These are phyloP conservation scores for Lithohypha guttulata DNA, from an alignment of 2,329 filamentous ascomycete species.

Conservation along the genomic window DNA sequence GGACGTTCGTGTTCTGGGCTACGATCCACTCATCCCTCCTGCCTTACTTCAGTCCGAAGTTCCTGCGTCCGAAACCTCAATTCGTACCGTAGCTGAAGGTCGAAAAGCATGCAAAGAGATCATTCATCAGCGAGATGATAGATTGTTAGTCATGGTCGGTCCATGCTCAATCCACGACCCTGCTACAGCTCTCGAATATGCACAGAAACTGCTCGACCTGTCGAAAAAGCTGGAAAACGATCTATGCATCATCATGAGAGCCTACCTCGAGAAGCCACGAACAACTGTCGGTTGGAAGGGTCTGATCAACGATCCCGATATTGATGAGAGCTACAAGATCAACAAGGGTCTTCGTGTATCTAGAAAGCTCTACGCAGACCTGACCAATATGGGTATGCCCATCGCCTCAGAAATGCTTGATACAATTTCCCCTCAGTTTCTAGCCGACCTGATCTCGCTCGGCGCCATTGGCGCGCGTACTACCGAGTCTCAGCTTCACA, in stretches of 20 bases:
- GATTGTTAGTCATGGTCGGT: constrained; percentile 71
- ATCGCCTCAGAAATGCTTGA: constrained; percentile 97
- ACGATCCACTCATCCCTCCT: constrained; percentile 86
- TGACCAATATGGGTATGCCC: constrained; percentile 87
- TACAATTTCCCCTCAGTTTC: constrained; percentile 93
- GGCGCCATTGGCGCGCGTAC: constrained; percentile 93
- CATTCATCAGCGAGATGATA: constrained; percentile 49
- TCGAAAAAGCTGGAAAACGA: constrained; percentile 84
- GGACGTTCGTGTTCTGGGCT: constrained; percentile 57
- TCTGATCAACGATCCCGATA: constrained; percentile 95
- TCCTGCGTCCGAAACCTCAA: constrained; percentile 39
- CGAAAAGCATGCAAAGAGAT: constrained; percentile 51
- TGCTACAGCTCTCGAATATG: constrained; percentile 81
- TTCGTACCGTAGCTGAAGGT: constrained; percentile 45
- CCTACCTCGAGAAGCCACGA: constrained; percentile 95
- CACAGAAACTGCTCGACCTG: constrained; percentile 65
- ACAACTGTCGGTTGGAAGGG: constrained; percentile 99
- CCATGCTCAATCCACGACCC: constrained; percentile 98
- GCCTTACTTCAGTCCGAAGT: constrained; percentile 95
- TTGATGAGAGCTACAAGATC: constrained; percentile 97
- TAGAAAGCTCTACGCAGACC: constrained; percentile 82
- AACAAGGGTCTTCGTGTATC: constrained; percentile 88
- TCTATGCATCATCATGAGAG: constrained; percentile 90
- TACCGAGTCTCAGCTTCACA: constrained; percentile 89
- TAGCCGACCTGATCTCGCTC: constrained; percentile 81